These are phyloP conservation scores for Trichoderma afroharzianum DNA, from an alignment of 2,329 filamentous ascomycete genomes.

Conservation along the genomic window DNA sequence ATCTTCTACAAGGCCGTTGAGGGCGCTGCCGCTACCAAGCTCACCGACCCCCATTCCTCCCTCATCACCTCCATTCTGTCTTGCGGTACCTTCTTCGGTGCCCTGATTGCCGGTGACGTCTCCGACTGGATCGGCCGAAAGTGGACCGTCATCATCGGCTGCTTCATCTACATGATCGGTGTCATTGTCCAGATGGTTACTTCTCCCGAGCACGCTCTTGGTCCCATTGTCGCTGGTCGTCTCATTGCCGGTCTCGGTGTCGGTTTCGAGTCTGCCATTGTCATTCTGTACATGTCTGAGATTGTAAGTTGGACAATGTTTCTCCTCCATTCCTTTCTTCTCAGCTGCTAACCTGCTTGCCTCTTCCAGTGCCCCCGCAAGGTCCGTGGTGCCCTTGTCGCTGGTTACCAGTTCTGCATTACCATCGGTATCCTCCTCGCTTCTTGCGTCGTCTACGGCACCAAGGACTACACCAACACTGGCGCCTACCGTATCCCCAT, in stretches of 20 bases:
- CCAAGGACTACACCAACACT: slow-evolving; percentile 57
- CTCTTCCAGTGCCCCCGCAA: slow-evolving; percentile 54
- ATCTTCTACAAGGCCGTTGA: slow-evolving; percentile 53
- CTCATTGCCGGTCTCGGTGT: slow-evolving; percentile 74
- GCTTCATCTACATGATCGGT: slow-evolving; percentile 66
- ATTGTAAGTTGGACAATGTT: slow-evolving; percentile 47
- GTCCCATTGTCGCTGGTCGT: slow-evolving; percentile 68
- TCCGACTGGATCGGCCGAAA: slow-evolving; percentile 73
- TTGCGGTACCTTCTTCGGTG: slow-evolving; percentile 73
- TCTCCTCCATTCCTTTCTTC: background rate
- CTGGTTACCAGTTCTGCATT: slow-evolving; percentile 80
- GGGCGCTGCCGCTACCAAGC: slow-evolving; percentile 31
- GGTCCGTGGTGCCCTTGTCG: slow-evolving; percentile 73
- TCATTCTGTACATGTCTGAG: slow-evolving; percentile 86
- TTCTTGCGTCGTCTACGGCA: slow-evolving; percentile 69
- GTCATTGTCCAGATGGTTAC: slow-evolving; percentile 63
- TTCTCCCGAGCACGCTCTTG: slow-evolving; percentile 45
- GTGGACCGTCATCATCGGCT: slow-evolving; percentile 68
- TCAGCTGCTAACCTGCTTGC: background rate
- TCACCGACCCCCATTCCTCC: slow-evolving; percentile 45
- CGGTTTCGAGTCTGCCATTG: slow-evolving; percentile 74
- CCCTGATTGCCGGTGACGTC: slow-evolving; percentile 72
- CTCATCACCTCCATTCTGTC: slow-evolving; percentile 75
- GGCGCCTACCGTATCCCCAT: slow-evolving; percentile 79
- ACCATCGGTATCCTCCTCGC: slow-evolving; percentile 76